Evolutionary conservation across 306 rosid species (phyloP).

Genomic region (Mimosa pudica): DNA sequence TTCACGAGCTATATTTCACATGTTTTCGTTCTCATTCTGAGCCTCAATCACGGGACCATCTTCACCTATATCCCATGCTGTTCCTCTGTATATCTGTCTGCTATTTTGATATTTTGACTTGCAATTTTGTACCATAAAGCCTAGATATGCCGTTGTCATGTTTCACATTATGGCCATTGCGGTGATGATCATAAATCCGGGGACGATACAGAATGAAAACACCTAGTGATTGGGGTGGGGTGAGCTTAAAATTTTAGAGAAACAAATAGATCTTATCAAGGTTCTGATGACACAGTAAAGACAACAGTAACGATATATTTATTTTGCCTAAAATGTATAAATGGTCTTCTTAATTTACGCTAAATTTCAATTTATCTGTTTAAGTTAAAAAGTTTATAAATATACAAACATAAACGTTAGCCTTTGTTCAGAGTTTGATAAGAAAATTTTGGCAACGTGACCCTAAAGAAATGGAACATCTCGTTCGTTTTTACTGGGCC

Average conservation of each 20-base stretch:
- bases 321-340: no score
- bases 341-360: no score
- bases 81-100: not conserved
- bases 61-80: slow-evolving; percentile 57
- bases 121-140: not conserved
- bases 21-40: slow-evolving; percentile 61
- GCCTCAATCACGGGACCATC: slow-evolving; percentile 74
- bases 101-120: not conserved
- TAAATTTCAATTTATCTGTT: no score
- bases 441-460: not conserved
- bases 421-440: not conserved
- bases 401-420: no score
- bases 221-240: not conserved
- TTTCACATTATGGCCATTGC: not conserved
- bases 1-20: slow-evolving; percentile 92
- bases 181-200: not conserved
- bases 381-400: no score
- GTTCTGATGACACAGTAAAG: no score
- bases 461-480: not conserved
- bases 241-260: not conserved
- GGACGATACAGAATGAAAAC: not conserved
- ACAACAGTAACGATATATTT: no score
- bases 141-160: not conserved
- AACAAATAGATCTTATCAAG: no score
- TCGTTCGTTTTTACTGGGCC: not conserved